Evolutionary conservation across 768 basidiomycete species (phyloP).

Genomic region (Boletus vinaceobasis): DNA sequence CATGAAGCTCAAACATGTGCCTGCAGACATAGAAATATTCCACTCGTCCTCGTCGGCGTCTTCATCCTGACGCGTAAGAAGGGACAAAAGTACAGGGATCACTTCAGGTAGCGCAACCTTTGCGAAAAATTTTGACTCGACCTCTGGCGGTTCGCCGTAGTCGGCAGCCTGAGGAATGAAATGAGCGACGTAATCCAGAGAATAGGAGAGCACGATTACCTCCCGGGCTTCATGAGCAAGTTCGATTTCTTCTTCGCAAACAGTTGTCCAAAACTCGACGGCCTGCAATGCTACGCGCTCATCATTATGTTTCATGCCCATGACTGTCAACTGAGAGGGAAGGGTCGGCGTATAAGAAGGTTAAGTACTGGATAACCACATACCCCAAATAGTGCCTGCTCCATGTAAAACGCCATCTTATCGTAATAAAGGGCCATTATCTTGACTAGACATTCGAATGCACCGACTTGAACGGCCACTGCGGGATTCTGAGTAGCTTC

Average conservation of each 20-base stretch:
- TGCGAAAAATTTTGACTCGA: slow-evolving; percentile 87
- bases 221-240: slow-evolving; percentile 89
- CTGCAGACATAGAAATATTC: slow-evolving; percentile 97
- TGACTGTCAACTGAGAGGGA: slow-evolving; percentile 74
- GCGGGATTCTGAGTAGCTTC: slow-evolving; percentile 89
- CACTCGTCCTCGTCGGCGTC: slow-evolving; percentile 98
- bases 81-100: slow-evolving; percentile 82
- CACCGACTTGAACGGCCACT: slow-evolving; percentile 86
- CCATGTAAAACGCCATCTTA: slow-evolving; percentile 99
- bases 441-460: slow-evolving; percentile 92
- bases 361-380: slow-evolving; percentile 28
- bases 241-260: slow-evolving; percentile 96
- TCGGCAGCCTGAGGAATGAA: slow-evolving; percentile 64
- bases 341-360: slow-evolving; percentile 14
- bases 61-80: slow-evolving; percentile 92
- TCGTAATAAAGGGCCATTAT: slow-evolving; percentile 99
- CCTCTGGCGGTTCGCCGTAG: slow-evolving; percentile 82
- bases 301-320: slow-evolving; percentile 94
- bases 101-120: slow-evolving; percentile 95
- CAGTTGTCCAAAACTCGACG: slow-evolving; percentile 99
- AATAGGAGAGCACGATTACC: slow-evolving; percentile 39
- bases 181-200: not conserved
- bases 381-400: slow-evolving; percentile 96
- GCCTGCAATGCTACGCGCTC: slow-evolving; percentile 93
- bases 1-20: slow-evolving; percentile 83